These are phyloP conservation scores for Clausena lansium DNA, from an alignment of 345 rosid species.

Conservation along the genomic window DNA sequence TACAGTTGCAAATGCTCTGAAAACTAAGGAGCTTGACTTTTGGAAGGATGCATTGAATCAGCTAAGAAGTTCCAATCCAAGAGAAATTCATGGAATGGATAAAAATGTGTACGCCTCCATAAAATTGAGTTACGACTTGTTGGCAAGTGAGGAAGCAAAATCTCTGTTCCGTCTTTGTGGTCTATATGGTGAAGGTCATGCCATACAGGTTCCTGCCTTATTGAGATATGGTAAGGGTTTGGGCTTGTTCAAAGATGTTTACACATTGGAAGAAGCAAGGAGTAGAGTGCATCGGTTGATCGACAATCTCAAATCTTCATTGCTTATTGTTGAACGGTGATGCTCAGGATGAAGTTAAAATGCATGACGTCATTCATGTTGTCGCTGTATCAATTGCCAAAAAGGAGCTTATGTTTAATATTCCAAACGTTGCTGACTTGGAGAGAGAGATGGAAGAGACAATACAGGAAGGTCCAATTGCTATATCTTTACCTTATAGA, in stretches of 20 bases:
- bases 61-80: background rate
- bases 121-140: background rate
- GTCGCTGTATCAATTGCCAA: constrained; percentile 20
- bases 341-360: background rate
- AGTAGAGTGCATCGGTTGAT: background rate
- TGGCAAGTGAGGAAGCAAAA: background rate
- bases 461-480: too few relatives aligned
- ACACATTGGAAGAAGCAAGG: background rate
- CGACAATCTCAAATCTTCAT: constrained; percentile 17
- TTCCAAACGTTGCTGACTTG: too few relatives aligned
- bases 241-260: background rate
- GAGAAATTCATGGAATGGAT: background rate
- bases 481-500: too few relatives aligned
- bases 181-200: fast-evolving
- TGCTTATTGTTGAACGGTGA: constrained; percentile 17
- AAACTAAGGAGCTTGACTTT: background rate
- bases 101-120: background rate
- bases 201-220: background rate
- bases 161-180: background rate
- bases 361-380: constrained; percentile 27
- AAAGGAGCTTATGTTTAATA: background rate
- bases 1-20: constrained; percentile 14
- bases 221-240: constrained; percentile 17
- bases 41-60: constrained; percentile 8
- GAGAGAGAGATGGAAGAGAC: too few relatives aligned